These are phyloP conservation scores for Scheffersomyces illinoinensis DNA, from an alignment of 1,139 yeast genomes.

Conservation along the genomic window DNA sequence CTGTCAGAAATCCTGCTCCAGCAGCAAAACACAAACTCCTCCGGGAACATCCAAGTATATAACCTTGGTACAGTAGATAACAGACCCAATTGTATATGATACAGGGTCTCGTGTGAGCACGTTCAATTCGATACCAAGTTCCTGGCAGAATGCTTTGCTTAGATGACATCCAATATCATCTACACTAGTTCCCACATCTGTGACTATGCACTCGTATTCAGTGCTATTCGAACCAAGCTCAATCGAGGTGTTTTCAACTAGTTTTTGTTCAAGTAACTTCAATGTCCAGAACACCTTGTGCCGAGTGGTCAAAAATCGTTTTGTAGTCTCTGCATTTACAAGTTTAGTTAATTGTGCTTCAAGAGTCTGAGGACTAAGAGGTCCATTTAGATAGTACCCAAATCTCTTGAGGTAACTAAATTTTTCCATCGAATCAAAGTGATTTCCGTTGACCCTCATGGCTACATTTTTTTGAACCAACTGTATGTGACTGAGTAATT, in stretches of 20 bases:
- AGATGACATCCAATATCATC: conserved; percentile 12
- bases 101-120: conserved; percentile 22
- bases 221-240: conserved; percentile 1
- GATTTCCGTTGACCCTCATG: conserved; percentile 6
- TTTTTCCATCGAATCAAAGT: conserved; percentile 9
- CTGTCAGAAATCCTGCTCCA: conserved; percentile 2
- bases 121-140: conserved; percentile 50
- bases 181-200: conserved; percentile 20
- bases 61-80: conserved; percentile 41
- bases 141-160: conserved; percentile 40
- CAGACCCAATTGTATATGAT: conserved; percentile 41
- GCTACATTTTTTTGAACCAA: conserved; percentile 9
- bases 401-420: conserved; percentile 30
- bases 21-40: conserved; percentile 33
- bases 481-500: conserved; percentile 30
- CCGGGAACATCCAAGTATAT: conserved; percentile 34
- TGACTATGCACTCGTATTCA: conserved; percentile 27
- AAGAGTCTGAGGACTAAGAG: conserved; percentile 19
- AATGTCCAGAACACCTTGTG: conserved; percentile 27
- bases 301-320: conserved; percentile 14
- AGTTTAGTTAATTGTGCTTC: conserved; percentile 17
- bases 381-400: conserved; percentile 41
- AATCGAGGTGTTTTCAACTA: conserved; percentile 7
- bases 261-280: conserved; percentile 22
- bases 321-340: conserved; percentile 13